Evolutionary conservation across 179 eudicot genomes (phyloP), one percentile per base, ranked within the genome.

Genomic region (Beta macrorhiza): DNA sequence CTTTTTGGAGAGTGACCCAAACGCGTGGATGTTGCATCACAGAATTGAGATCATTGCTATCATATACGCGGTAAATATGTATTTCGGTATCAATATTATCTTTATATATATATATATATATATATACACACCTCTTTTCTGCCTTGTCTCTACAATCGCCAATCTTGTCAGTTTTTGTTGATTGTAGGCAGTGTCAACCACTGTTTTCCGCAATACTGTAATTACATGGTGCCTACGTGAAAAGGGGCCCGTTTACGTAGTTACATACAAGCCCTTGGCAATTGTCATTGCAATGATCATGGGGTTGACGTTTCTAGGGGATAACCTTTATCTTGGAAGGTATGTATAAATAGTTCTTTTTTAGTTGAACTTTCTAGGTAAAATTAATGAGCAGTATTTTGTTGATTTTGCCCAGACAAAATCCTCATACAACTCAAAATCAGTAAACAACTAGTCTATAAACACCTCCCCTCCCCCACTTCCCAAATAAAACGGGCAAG

Each of bases 181-280:
- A 32, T 9, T 80, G 84, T 76, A 86, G 84, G 89, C 87, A 19
- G 37, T 81, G 64, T 73, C 87, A 17, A 85, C 88, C 47, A 82
- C 89, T 42, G 84, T 84, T 64, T 82, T 88, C 59, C 90, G 90
- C 58, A 86, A 84, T 77, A 82, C 81, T 32, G 82, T 88, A 37
- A 58, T 88, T 67, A 88, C 90, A 61, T 88, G 90, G 90, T 88
- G 89, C 75, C 78, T 82, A 52, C 78, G 83, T 12, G 88, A 81
- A 67, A 83, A 51, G 32, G 86, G 97, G 0, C 97, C 97, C 15
- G 90, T 94, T 45, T 94, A 81, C 71, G 97, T 94, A 9, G 87
- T 90, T 74, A 81, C 91, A 85, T 94, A 89, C 89, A 90, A 86
- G 89, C 98, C 98, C 37, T 76, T 94, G 76, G 83, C 90, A 3